Evolutionary conservation across 768 basidiomycete species (phyloP), one percentile per base, ranked within the genome.

Genomic region (Kwoniella dejecticola): DNA sequence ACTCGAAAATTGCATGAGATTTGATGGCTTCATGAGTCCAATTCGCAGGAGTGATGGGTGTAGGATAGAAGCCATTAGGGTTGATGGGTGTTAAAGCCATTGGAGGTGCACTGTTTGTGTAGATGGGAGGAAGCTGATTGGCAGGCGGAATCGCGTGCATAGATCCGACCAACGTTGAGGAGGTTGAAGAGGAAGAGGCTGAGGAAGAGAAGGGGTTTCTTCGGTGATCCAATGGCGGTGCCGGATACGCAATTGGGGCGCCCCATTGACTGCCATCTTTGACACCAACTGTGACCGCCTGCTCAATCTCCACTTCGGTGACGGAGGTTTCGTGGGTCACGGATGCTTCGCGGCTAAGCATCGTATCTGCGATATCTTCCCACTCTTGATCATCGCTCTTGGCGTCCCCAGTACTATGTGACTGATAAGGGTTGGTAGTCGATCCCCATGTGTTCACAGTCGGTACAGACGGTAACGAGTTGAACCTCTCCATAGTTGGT

Each of bases 401-500:
- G 24, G 52, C 53, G 27, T 33, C 41, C 13, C 59, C 58, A 30
- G 36, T 44, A 38, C 57, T 53, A 21, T 62, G 60, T 31, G 54
- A 45, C 29, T 65, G 60, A 33, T 45, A 57, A 12, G 29, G 42
- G 12, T 45, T 45, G 4, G 53, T 46, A 19, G 58, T 30, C 15
- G 24, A 7, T 7, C 33, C 46, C 70, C 64, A 66, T 27, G 26
- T 30, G 19, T 30, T 26, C 10, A 66, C 33, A n/a, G 67, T 68
- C 0, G 72, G 69, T 10, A 69, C 40, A 19, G 54, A 12, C 4
- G 72, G 72, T 24, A 66, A 41, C n/a, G 69, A 69, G 49, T 70
- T 61, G 66, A 69, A 74, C 3, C 72, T 56, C 24, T 67, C 60
- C 23, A 74, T 40, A 13, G 41, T 52, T 6, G 72, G 67, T 0